Base-by-base conservation (phyloP, 768 basidiomycete genomes). In the Aureoboletus auriporus region DNA sequence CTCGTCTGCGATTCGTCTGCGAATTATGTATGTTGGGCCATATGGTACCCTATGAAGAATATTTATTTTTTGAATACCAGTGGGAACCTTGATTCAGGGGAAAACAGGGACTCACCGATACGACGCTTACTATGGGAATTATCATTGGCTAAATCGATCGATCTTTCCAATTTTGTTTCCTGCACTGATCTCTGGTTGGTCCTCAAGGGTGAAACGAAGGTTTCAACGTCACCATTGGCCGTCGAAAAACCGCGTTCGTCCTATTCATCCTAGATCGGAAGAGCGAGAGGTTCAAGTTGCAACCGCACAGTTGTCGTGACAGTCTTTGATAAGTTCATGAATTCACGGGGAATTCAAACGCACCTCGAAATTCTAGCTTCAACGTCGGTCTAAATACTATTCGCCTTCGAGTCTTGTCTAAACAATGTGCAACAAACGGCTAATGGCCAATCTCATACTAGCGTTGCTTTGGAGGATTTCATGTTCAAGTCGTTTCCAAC, bases 61-160 rank as follows among this genome's bases (percentile, higher is more conserved):
- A 23, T 23, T 23, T 23, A 23, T 44, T 35, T 40, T 44, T 39
- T 48, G 47, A 50, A 46, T 50, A 4, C 20, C 20, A 23, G 20
- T 23, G 40, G 37, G 46, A 44, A 41, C 12, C 29, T 27, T 16
- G 49, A 37, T 49, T 46, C 33, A 45, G 42, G 47, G 51, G 34
- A 29, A 44, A 5, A n/a, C 36, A 34, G 41, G 45, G 33, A 49
- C 42, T 40, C 46, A 30, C 44, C 33, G 26, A 50, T 9, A 13
- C 5, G 6, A 16, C 16, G 46, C n/a, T 42, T 34, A 53, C 48
- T n/a, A n/a, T n/a, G 60, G 58, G 44, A 51, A 39, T 39, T 36
- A 39, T 48, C 57, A 39, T 27, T 40, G 40, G 42, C 44, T 31
- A 48, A 58, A 55, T 44, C 16, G 35, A 51, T 51, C 33, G 35